Base-by-base conservation (phyloP, 2,329 filamentous ascomycete genomes). In the Nigrospora osmanthi region DNA sequence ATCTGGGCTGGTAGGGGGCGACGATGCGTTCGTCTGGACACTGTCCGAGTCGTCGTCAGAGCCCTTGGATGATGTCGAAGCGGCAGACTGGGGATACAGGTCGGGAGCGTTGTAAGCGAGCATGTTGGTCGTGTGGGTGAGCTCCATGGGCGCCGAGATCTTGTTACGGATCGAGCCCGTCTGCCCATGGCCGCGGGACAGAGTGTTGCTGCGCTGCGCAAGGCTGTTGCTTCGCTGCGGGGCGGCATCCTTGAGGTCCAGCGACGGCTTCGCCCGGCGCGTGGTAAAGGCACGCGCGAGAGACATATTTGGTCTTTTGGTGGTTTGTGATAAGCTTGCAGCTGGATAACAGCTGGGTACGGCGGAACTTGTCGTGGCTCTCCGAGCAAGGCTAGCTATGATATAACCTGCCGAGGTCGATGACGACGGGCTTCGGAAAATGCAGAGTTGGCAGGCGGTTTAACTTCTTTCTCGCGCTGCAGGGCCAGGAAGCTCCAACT, bases 51-150 rank as follows among this genome's bases (percentile, higher is more conserved):
- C 87, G 47, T 86, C 82, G 36, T 80, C 80, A 38, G 59, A 57
- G 4, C 83, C 85, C 53, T 76, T 75, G 30, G 68, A 70, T 55
- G 71, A 72, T 59, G 71, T 71, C 11, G 71, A 69, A n/a, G 61
- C 55, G n/a, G 73, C 67, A 3, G 76, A 71, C 28, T 59, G 57
- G 52, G 62, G 58, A 59, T 74, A 69, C 17, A 96, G 82, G 60
- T 96, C 86, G 42, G 91, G 91, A 11, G 93, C 90, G 60, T 91
- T 91, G 75, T 95, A 95, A 9, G 89, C 89, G 44, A 96, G 83
- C 78, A 94, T 89, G 67, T 97, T 98, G 55, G 93, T 97, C 6
- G 91, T 95, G 48, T 93, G 94, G 40, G 96, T 73, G 51, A 98
- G 76, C 65, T 89, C 83, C 43, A 95, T 76, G 1, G 93, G 93